Conservation (phyloP, 805 yeast genomes). For the Henningerozyma blattae region DNA sequence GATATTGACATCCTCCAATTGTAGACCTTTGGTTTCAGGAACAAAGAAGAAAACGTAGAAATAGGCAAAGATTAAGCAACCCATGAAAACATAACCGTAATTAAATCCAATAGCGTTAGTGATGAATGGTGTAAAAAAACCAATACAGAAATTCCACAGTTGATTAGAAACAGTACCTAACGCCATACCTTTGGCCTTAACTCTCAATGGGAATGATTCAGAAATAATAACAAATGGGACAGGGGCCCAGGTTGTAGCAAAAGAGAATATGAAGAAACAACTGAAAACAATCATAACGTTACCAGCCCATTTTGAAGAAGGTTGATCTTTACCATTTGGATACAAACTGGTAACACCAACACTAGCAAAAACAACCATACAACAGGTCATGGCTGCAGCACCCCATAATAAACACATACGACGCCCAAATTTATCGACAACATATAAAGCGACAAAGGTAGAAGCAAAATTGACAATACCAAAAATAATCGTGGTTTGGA, state of each 20-base stretch:
- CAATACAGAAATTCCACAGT: slow-evolving; percentile 56
- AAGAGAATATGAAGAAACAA: slow-evolving; percentile 61
- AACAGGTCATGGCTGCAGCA: slow-evolving; percentile 36
- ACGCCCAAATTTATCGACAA: slow-evolving; percentile 47
- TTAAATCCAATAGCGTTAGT: slow-evolving; percentile 54
- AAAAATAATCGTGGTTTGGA: slow-evolving; percentile 46
- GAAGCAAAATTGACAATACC: slow-evolving; percentile 54
- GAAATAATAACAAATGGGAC: slow-evolving; percentile 55
- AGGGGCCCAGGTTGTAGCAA: slow-evolving; percentile 74
- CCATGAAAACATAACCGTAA: slow-evolving; percentile 56
- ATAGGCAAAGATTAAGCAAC: slow-evolving; percentile 45
- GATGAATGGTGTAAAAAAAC: slow-evolving; percentile 67
- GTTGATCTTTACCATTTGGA: slow-evolving; percentile 25
- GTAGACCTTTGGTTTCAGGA: slow-evolving; percentile 67
- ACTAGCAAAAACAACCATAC: slow-evolving; percentile 41
- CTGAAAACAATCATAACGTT: slow-evolving; percentile 62
- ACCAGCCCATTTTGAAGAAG: slow-evolving; percentile 51
- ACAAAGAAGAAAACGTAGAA: slow-evolving; percentile 62
- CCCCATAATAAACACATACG: slow-evolving; percentile 38
- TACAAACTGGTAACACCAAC: slow-evolving; percentile 44
- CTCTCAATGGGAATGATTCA: slow-evolving; percentile 64
- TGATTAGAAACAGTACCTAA: slow-evolving; percentile 57
- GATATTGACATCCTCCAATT: slow-evolving; percentile 69
- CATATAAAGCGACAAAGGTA: slow-evolving; percentile 39
- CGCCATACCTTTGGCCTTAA: slow-evolving; percentile 46